phyloP scores from a whole-genome alignment of 805 yeast species.

The Saccharomycopsis capsularis region DNA sequence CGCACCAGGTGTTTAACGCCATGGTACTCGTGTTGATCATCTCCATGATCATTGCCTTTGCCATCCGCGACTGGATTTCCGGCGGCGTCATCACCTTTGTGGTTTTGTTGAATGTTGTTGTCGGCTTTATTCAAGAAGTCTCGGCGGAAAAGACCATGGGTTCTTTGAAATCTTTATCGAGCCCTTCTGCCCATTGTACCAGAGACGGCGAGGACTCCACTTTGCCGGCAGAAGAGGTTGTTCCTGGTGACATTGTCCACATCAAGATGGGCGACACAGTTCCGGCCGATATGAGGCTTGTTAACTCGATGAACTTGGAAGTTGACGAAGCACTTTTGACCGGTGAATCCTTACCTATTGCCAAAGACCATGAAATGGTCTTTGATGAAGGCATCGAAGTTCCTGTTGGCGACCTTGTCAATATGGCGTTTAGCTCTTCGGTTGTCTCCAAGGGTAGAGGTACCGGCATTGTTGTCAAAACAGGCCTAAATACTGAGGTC shows the following conservation, averaged over 20 bases:
- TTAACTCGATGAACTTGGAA: conserved; percentile 75
- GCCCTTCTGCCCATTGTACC: conserved; percentile 64
- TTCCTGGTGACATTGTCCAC: conserved; percentile 70
- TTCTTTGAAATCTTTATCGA: conserved; percentile 55
- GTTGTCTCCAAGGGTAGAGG: conserved; percentile 72
- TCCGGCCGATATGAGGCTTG: conserved; percentile 84
- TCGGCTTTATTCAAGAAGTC: conserved; percentile 65
- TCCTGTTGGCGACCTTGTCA: conserved; percentile 68
- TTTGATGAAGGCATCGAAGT: conserved; percentile 31
- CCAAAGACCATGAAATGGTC: conserved; percentile 43
- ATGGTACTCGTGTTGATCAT: conserved; percentile 69
- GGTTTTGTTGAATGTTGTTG: conserved; percentile 51
- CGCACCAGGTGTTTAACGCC: conserved; percentile 68
- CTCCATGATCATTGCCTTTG: conserved; percentile 64
- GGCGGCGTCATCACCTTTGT: conserved; percentile 77
- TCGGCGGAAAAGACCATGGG: conserved; percentile 78
- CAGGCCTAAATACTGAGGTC: conserved; percentile 69
- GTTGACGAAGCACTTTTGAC: conserved; percentile 86
- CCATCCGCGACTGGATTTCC: conserved; percentile 70
- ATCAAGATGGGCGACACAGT: conserved; percentile 80
- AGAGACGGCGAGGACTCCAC: conserved; percentile 53
- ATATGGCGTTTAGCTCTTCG: conserved; percentile 65
- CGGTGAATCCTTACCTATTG: conserved; percentile 80
- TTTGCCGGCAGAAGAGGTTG: conserved; percentile 56
- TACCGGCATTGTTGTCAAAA: conserved; percentile 55